These are phyloP conservation scores for Coccomyxa sp. DNA, from an alignment of 139 green algal genomes.

Conservation along the genomic window DNA sequence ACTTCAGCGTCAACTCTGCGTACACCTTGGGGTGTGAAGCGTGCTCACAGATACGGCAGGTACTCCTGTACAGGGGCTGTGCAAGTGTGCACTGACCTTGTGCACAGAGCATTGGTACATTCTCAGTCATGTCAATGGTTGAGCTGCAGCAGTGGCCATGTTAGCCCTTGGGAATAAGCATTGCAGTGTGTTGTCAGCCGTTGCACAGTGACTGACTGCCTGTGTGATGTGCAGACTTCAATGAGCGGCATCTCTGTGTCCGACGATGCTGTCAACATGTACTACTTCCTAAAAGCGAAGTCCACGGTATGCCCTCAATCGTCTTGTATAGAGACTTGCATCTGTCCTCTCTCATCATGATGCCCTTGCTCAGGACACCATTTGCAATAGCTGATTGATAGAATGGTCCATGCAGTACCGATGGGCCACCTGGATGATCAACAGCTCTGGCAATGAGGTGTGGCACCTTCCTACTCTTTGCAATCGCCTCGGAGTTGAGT, in stretches of 20 bases:
- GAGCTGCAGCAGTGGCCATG: neutral
- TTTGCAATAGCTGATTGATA: neutral
- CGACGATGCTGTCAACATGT: constrained; percentile 80
- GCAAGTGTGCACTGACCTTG: too few relatives aligned
- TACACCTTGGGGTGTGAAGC: too few relatives aligned
- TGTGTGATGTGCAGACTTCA: constrained; percentile 57
- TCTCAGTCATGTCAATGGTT: too few relatives aligned
- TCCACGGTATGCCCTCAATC: constrained; percentile 35
- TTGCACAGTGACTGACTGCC: neutral
- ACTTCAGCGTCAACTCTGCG: too few relatives aligned
- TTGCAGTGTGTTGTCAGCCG: neutral
- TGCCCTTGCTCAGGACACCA: neutral
- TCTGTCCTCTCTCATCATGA: too few relatives aligned
- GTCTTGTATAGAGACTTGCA: neutral
- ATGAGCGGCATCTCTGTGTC: constrained; percentile 82
- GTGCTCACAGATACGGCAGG: too few relatives aligned
- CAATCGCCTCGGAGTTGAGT: neutral
- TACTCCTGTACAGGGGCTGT: too few relatives aligned
- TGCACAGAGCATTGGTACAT: too few relatives aligned
- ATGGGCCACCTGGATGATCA: constrained; percentile 78
- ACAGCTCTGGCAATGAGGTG: constrained; percentile 62
- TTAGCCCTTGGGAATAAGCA: neutral
- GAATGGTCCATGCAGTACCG: constrained; percentile 42
- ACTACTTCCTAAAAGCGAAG: constrained; percentile 80
- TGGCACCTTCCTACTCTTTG: neutral